Evolutionary conservation across 768 basidiomycete species (phyloP).

Genomic region (Lentinula raphanica): DNA sequence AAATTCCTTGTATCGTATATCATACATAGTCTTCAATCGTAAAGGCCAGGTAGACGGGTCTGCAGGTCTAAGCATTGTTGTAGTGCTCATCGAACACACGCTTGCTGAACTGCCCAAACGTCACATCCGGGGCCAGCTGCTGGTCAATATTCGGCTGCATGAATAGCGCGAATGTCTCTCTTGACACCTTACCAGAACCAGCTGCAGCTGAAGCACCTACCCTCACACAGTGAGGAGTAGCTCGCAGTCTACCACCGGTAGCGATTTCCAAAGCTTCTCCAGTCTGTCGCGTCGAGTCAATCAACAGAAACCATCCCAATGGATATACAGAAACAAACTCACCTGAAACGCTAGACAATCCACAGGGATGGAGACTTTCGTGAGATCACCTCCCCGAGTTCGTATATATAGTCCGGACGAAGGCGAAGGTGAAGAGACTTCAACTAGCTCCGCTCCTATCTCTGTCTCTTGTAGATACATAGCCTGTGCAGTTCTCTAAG

Average conservation of each 20-base stretch:
- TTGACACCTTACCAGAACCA: slow-evolving; percentile 45
- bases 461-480: slow-evolving; percentile 66
- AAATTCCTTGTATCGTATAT: too few relatives aligned
- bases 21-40: too few relatives aligned
- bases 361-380: slow-evolving; percentile 80
- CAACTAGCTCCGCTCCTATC: slow-evolving; percentile 30
- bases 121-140: slow-evolving; percentile 60
- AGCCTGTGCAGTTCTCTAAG: slow-evolving; percentile 42
- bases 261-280: slow-evolving; percentile 93
- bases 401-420: slow-evolving; percentile 88
- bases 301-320: neutral
- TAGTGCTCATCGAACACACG: slow-evolving; percentile 65
- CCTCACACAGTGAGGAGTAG: slow-evolving; percentile 93
- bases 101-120: slow-evolving; percentile 90
- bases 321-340: neutral
- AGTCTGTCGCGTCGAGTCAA: slow-evolving; percentile 42
- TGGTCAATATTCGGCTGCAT: slow-evolving; percentile 87
- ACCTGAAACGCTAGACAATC: slow-evolving; percentile 80
- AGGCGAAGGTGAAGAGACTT: slow-evolving; percentile 64
- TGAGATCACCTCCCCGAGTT: slow-evolving; percentile 71
- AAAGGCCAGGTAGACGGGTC: too few relatives aligned
- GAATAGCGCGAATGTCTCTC: slow-evolving; percentile 88
- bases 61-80: too few relatives aligned
- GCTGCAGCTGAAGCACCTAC: slow-evolving; percentile 46
- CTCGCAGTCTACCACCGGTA: slow-evolving; percentile 73